Evolutionary conservation across 768 basidiomycete species (phyloP), one percentile per base, ranked within the genome.

Genomic region (Chlorophyllum brunneum): DNA sequence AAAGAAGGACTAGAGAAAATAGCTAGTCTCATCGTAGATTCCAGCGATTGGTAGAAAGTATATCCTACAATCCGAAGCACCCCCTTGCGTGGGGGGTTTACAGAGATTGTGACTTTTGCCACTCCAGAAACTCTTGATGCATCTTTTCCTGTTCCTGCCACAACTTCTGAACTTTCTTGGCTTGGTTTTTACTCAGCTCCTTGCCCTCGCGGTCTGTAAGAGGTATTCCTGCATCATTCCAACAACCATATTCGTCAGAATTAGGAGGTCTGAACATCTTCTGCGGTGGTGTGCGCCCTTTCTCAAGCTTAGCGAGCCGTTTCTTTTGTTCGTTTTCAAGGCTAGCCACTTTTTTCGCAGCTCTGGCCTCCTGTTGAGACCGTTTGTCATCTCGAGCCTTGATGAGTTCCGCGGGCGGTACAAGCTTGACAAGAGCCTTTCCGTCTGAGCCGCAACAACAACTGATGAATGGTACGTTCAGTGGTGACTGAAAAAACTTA

Each of bases 401-500:
- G 58, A 94, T 81, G 33, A 99, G 75, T 51, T 90, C 83, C 10
- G 81, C 80, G 2, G 95, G 85, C 33, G 90, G 74, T 22, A 95
- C 90, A 37, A 98, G 76, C 68, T 98, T 98, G 54, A 97, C 88
- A 26, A 98, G 82, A 3, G 95, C 95, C 62, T 84, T 85, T n/a
- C 95, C 95, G 72, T 95, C 94, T 94, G 40, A 39, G 13, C 15
- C n/a, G 58, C 26, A 29, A 48, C 51, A 41, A 47, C 37, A 8
- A 6, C 20, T 60, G 41, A 56, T 39, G 22, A 59, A 51, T 29
- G 15, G 20, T 37, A 42, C 39, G 27, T 46, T 30, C 20, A 48
- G 29, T 30, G 55, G 54, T 20, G 29, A 34, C 20, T 16, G 33
- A 8, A 33, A 43, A 45, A 29, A 66, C 72, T 45, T 56, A 85